Percentiles rank a stretch among this genome's conserved stretches.
phyloP scores from a whole-genome alignment of 176 grass and related monocot genomes.

The Dactylis glomerata region DNA sequence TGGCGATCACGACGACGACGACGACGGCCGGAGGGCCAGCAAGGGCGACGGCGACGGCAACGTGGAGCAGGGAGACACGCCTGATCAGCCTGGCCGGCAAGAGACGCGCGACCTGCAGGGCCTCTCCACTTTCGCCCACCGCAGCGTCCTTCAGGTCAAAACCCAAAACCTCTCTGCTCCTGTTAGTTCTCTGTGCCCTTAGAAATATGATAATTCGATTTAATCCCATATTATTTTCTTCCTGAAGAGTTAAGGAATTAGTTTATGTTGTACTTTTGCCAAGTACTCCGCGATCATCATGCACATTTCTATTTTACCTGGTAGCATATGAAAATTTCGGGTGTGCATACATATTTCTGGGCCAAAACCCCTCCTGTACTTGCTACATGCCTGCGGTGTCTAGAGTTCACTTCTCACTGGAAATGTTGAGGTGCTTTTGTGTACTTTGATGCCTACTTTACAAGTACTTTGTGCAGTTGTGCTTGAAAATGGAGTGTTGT shows the following conservation, averaged over 20 bases:
- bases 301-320: too few relatives aligned
- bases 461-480: too few relatives aligned
- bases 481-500: too few relatives aligned
- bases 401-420: too few relatives aligned
- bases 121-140: constrained; percentile 65
- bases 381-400: neutral
- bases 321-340: too few relatives aligned
- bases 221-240: too few relatives aligned
- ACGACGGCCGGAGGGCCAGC: constrained; percentile 41
- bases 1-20: too few relatives aligned
- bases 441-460: too few relatives aligned
- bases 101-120: constrained; percentile 71
- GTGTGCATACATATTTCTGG: too few relatives aligned
- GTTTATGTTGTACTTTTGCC: neutral
- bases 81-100: constrained; percentile 1
- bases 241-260: neutral
- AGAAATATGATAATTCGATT: too few relatives aligned
- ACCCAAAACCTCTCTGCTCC: neutral
- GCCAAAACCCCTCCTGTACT: neutral
- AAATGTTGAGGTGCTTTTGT: neutral
- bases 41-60: neutral
- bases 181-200: too few relatives aligned
- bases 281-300: too few relatives aligned
- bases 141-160: constrained; percentile 63
- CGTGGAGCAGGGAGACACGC: neutral